Evolutionary conservation across 192 early-diverging fungal genomes (phyloP).

Genomic region (Rhizophlyctis rosea): DNA sequence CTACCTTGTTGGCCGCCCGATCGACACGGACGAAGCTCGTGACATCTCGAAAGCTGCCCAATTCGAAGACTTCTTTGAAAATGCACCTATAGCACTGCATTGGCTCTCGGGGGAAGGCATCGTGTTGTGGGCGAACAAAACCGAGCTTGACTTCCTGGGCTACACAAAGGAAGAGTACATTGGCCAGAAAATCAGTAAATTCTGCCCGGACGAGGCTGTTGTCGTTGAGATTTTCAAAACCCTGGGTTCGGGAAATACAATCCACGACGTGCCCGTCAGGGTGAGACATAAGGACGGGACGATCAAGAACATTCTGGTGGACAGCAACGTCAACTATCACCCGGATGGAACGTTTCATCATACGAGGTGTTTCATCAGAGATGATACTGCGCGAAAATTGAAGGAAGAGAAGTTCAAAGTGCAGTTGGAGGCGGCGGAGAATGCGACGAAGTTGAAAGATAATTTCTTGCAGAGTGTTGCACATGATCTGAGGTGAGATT

Average conservation of each 20-base stretch:
- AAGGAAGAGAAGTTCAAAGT: constrained; percentile 5
- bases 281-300: constrained; percentile 16
- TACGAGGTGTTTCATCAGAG: constrained; percentile 16
- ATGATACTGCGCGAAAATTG: constrained; percentile 9
- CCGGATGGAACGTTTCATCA: constrained; percentile 18
- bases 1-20: constrained; percentile 2
- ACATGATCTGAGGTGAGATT: too few relatives aligned
- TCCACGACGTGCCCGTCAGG: constrained; percentile 20
- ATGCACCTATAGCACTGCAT: constrained; percentile 18
- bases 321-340: constrained; percentile 23
- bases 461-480: too few relatives aligned
- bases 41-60: constrained; percentile 11
- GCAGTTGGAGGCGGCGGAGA: constrained; percentile 1
- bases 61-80: constrained; percentile 20
- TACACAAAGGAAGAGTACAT: constrained; percentile 20
- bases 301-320: constrained; percentile 13
- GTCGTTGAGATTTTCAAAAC: constrained; percentile 17
- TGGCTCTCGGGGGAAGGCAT: constrained; percentile 13
- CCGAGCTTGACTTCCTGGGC: constrained; percentile 17
- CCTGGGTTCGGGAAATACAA: constrained; percentile 11
- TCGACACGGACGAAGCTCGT: not conserved
- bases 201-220: constrained; percentile 6
- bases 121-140: constrained; percentile 17
- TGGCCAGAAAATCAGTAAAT: constrained; percentile 10
- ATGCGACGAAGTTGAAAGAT: too few relatives aligned